These are phyloP conservation scores for Graphilbum fragrans DNA, from an alignment of 2,329 filamentous ascomycete species.

Conservation along the genomic window DNA sequence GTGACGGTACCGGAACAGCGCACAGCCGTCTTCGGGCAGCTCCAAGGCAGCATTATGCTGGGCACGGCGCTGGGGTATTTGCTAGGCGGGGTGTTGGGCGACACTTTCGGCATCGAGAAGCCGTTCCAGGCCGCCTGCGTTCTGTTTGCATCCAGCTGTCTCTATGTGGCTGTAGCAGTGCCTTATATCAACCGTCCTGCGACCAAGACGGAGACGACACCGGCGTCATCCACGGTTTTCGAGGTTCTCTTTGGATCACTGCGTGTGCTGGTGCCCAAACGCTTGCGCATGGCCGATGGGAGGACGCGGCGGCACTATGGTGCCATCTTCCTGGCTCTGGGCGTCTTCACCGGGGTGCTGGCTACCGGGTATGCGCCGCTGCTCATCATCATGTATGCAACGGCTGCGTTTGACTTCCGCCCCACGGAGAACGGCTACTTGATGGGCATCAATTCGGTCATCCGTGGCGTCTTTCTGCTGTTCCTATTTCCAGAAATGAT, in stretches of 20 bases:
- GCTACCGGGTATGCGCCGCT: constrained; percentile 55
- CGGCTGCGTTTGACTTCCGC: constrained; percentile 37
- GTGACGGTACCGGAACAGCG: constrained; percentile 44
- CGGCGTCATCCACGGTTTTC: constrained; percentile 22
- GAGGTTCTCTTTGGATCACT: constrained; percentile 50
- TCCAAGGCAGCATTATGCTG: constrained; percentile 55
- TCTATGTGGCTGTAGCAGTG: too few species aligned
- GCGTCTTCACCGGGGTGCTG: constrained; percentile 54
- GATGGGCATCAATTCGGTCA: constrained; percentile 42
- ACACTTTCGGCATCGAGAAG: constrained; percentile 45
- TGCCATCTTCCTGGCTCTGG: constrained; percentile 47
- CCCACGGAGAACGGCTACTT: constrained; percentile 41
- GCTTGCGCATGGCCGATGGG: constrained; percentile 35
- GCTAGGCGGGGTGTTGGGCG: constrained; percentile 49
- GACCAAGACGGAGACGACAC: too few species aligned
- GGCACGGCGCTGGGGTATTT: constrained; percentile 53
- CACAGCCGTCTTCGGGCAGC: constrained; percentile 50
- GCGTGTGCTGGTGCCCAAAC: constrained; percentile 45
- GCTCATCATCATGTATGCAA: constrained; percentile 46
- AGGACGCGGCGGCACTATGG: constrained; percentile 40
- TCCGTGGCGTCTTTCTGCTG: constrained; percentile 40
- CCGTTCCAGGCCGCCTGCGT: too few species aligned
- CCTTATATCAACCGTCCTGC: too few species aligned
- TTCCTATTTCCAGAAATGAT: constrained; percentile 41
- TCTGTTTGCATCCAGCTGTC: too few species aligned